A percentile compares a stretch with the other conserved stretches of the same genome.
Conservation (phyloP, 768 basidiomycete genomes). For the Paxillus involutus region DNA sequence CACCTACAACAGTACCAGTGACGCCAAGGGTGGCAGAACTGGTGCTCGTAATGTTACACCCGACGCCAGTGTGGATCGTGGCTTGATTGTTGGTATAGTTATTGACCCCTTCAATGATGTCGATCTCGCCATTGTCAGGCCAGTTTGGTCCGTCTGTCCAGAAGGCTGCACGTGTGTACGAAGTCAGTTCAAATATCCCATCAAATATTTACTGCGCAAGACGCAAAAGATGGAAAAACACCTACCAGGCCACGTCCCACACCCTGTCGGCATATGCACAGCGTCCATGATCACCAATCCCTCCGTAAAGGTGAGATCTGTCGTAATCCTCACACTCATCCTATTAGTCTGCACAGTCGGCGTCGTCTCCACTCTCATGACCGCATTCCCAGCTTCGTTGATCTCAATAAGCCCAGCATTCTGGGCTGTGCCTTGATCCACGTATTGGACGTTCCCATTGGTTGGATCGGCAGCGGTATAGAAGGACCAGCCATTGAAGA, state of each 20-base stretch:
- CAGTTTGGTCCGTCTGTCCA: conserved; percentile 52
- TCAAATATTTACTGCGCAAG: background rate
- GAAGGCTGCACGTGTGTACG: conserved; percentile 33
- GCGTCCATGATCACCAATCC: conserved; percentile 81
- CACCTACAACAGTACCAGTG: conserved; percentile 63
- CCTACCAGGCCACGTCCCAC: conserved; percentile 77
- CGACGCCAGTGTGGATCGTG: conserved; percentile 75
- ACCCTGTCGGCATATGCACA: conserved; percentile 87
- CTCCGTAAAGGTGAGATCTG: conserved; percentile 56
- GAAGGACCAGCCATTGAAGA: conserved; percentile 86
- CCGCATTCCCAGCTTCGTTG: conserved; percentile 69
- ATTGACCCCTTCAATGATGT: conserved; percentile 82
- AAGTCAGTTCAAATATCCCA: background rate
- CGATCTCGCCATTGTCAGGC: conserved; percentile 66
- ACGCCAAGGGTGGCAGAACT: conserved; percentile 50
- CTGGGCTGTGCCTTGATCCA: conserved; percentile 60
- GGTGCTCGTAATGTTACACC: conserved; percentile 60
- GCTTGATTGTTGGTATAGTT: conserved; percentile 81
- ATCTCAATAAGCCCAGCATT: conserved; percentile 61
- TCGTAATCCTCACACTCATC: conserved; percentile 77
- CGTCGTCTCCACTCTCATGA: conserved; percentile 91
- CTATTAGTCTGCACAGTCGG: conserved; percentile 65
- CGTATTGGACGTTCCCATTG: conserved; percentile 65
- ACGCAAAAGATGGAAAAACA: background rate
- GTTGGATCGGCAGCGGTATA: conserved; percentile 73